Evolutionary conservation across 2,329 filamentous ascomycete genomes (phyloP), one percentile per base, ranked within the genome.

Genomic region (Aspergillus floridensis): DNA sequence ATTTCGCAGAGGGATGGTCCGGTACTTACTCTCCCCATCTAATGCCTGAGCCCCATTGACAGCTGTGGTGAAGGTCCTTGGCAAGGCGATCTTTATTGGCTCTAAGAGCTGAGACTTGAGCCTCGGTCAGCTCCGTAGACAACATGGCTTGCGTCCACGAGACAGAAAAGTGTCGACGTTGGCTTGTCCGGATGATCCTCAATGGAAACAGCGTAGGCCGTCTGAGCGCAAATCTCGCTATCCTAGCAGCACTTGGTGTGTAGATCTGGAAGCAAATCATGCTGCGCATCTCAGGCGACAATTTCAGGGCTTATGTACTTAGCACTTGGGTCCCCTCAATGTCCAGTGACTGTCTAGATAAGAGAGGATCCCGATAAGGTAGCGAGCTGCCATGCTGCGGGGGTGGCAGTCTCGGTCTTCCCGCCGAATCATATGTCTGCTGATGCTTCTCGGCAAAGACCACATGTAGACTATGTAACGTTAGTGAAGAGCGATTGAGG

Each of bases 41-140:
- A 63, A 88, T 81, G 0, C 87, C 88, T 49, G 78, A 81, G 0
- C 88, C 88, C 82, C 86, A 90, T 75, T 86, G 80, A 69, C 85
- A 88, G 2, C 86, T 88, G 59, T 84, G 71, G 71, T 90, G 88
- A 12, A 90, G 79, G 60, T 86, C 83, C 26, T 81, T 78, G 78
- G 88, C 86, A 63, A 90, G 70, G 63, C 88, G 80, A 14, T 79
- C 76, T 65, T 83, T 79, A 63, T 88, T 81, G 44, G 88, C 82
- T 59, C 82, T 83, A 55, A 89, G 70, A 29, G 76, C 79, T 44
- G 74, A 75, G 38, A 87, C 73, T 41, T 84, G 76, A 19, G 79
- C 72, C 50, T 84, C 80, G 21, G 79, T 79, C 71, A 87, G 65
- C 56, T 76, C 72, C 1, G 73, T 73, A 24, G 74, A 76, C 53